phyloP scores from a whole-genome alignment of 2,329 filamentous ascomycete genomes.

The Hypoxylon sp. region DNA sequence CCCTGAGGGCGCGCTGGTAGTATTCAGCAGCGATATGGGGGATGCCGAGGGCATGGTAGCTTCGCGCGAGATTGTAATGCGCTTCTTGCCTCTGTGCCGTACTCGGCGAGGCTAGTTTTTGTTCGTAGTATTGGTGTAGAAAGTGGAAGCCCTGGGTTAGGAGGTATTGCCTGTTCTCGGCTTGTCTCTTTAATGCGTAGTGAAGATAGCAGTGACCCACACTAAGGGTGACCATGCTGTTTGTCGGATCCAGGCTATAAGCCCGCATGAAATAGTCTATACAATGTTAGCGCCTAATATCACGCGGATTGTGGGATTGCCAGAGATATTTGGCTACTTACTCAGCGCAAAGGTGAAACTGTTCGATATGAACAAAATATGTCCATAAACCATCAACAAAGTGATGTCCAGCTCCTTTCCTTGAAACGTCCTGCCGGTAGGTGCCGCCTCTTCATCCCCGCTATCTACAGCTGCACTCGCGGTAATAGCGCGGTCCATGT shows the following conservation, averaged over 20 bases:
- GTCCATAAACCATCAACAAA: slow-evolving; percentile 88
- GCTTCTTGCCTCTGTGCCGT: slow-evolving; percentile 76
- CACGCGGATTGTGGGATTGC: not conserved
- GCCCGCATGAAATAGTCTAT: slow-evolving; percentile 86
- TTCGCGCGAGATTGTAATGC: slow-evolving; percentile 83
- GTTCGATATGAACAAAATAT: slow-evolving; percentile 87
- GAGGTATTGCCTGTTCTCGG: slow-evolving; percentile 89
- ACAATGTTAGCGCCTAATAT: slow-evolving; percentile 24
- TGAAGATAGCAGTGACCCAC: slow-evolving; percentile 90
- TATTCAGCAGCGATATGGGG: slow-evolving; percentile 79
- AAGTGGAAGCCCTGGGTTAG: slow-evolving; percentile 89
- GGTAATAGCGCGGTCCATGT: slow-evolving; percentile 80
- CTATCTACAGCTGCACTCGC: slow-evolving; percentile 62
- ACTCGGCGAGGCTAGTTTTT: slow-evolving; percentile 60
- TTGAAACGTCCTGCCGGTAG: slow-evolving; percentile 55
- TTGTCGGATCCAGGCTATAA: slow-evolving; percentile 79
- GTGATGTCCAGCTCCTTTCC: slow-evolving; percentile 78
- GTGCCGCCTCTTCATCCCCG: slow-evolving; percentile 55
- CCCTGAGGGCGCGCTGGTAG: slow-evolving; percentile 70
- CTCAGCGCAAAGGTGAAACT: slow-evolving; percentile 87
- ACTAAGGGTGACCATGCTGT: slow-evolving; percentile 83
- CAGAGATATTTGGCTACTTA: slow-evolving; percentile 54
- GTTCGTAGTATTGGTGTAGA: slow-evolving; percentile 79
- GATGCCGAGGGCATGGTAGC: slow-evolving; percentile 82
- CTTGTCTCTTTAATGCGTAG: slow-evolving; percentile 88